Percentiles rank a stretch among this genome's conserved stretches.
Conservation (phyloP, 305 asterid species). For the Ilex paraguariensis region DNA sequence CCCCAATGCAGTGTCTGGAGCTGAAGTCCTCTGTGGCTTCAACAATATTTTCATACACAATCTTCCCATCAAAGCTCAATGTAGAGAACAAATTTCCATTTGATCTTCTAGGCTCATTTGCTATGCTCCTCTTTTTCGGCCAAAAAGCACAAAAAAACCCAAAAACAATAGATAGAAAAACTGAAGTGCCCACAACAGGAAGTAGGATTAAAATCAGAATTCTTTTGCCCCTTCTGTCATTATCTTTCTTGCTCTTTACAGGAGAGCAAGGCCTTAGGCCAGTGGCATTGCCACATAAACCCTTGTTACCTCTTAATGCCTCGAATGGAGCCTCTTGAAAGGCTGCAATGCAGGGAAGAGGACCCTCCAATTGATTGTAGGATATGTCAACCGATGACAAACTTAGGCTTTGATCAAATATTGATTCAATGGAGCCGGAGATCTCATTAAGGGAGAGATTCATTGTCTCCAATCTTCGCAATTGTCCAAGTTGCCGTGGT, state of each 20-base stretch:
- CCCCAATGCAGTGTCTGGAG: conserved; percentile 7
- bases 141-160: background rate
- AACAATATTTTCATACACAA: conserved; percentile 3
- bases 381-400: conserved; percentile 9
- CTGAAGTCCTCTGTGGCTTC: background rate
- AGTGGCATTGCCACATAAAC: conserved; percentile 19
- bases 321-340: conserved; percentile 12
- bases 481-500: background rate
- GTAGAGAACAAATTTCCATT: background rate
- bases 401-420: background rate
- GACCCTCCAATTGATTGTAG: conserved; percentile 19
- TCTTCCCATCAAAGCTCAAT: conserved; percentile 3
- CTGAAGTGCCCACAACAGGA: conserved; percentile 14
- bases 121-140: background rate
- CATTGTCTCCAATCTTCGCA: background rate
- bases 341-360: conserved; percentile 15
- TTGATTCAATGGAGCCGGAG: conserved; percentile 11
- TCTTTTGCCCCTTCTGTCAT: background rate
- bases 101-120: background rate
- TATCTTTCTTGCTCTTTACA: conserved; percentile 10
- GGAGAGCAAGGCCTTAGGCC: conserved; percentile 5
- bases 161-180: background rate
- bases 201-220: conserved; percentile 12
- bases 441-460: conserved; percentile 19
- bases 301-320: conserved; percentile 23